phyloP scores from a whole-genome alignment of 2,329 filamentous ascomycete genomes.

The Xylariaceae sp. region DNA sequence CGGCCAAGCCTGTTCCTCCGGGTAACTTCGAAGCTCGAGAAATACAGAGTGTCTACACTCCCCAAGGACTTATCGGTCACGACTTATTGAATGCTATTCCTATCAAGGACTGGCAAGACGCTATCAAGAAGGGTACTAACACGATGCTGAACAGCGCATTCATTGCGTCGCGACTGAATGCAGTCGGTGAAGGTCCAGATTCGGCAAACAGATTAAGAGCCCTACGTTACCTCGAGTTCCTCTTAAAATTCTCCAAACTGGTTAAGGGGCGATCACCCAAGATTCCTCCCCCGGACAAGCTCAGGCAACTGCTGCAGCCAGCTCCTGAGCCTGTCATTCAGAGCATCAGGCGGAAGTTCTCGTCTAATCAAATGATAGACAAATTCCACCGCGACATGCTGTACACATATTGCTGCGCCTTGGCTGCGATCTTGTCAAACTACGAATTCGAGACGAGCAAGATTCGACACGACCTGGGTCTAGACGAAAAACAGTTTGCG shows the following conservation, averaged over 20 bases:
- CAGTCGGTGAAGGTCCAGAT: constrained; percentile 49
- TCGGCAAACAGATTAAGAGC: constrained; percentile 51
- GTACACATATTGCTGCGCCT: constrained; percentile 66
- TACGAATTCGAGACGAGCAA: constrained; percentile 67
- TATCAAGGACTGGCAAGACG: constrained; percentile 69
- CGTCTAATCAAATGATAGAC: constrained; percentile 56
- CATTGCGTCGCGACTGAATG: constrained; percentile 57
- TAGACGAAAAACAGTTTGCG: constrained; percentile 65
- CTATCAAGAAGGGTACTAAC: constrained; percentile 52
- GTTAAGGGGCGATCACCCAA: constrained; percentile 44
- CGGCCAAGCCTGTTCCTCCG: constrained; percentile 66
- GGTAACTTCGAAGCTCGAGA: constrained; percentile 62
- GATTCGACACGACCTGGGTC: constrained; percentile 63
- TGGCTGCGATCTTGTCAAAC: constrained; percentile 67
- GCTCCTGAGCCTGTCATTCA: constrained; percentile 60
- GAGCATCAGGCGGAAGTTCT: constrained; percentile 64
- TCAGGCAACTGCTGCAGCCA: constrained; percentile 51
- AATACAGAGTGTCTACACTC: constrained; percentile 68
- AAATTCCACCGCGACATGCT: constrained; percentile 69
- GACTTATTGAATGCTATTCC: constrained; percentile 63
- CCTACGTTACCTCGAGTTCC: constrained; percentile 55
- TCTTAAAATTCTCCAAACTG: constrained; percentile 49
- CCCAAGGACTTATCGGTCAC: constrained; percentile 59
- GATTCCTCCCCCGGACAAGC: constrained; percentile 57
- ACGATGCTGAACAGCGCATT: constrained; percentile 57